These are phyloP conservation scores for Acacia melanoxylon DNA, from an alignment of 306 rosid species.

Conservation along the genomic window DNA sequence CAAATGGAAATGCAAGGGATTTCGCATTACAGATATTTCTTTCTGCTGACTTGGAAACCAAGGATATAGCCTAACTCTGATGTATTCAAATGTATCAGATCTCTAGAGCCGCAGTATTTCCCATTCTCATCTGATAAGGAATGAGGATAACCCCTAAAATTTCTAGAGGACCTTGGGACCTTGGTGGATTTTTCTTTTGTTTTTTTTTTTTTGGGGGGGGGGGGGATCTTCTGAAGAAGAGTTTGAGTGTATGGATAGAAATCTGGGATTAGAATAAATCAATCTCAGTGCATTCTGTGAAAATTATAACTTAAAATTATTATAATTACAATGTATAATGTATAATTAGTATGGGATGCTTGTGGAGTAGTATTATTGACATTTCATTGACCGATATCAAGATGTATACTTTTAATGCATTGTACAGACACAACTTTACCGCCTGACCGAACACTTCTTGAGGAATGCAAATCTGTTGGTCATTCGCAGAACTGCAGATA, in stretches of 20 bases:
- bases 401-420: not conserved
- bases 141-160: not conserved
- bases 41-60: conserved; percentile 19
- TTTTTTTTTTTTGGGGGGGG: not conserved
- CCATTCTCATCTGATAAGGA: conserved; percentile 13
- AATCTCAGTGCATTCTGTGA: not conserved
- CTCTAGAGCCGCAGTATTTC: conserved; percentile 27
- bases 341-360: not conserved
- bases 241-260: conserved; percentile 10
- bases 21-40: not conserved
- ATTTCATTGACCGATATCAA: not conserved
- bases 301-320: not conserved
- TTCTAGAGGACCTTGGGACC: not conserved
- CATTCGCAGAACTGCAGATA: conserved; percentile 76
- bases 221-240: not conserved
- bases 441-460: conserved; percentile 79
- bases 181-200: not conserved
- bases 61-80: not conserved
- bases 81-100: conserved; percentile 10
- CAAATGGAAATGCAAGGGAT: conserved; percentile 19
- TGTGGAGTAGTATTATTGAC: conserved; percentile 15
- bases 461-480: conserved; percentile 66
- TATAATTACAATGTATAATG: not conserved
- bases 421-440: conserved; percentile 84
- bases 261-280: not conserved